Conservation (phyloP, 2,329 filamentous ascomycete genomes). For the Fusarium algeriense region DNA sequence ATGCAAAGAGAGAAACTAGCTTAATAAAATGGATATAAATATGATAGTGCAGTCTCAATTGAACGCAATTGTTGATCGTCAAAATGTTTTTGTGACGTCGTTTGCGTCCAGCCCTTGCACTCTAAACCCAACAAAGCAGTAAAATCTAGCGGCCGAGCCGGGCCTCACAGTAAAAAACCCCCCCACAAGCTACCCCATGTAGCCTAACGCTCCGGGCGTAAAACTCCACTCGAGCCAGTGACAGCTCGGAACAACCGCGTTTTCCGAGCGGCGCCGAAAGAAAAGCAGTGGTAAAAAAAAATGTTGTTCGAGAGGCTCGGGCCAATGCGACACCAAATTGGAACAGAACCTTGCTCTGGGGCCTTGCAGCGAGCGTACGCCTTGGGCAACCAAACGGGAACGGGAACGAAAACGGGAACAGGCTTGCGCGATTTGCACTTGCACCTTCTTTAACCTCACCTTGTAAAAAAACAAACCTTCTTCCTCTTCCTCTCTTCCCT, state of each 20-base stretch:
- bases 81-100: conserved; percentile 32
- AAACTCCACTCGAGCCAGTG: conserved; percentile 18
- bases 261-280: conserved; percentile 44
- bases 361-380: not conserved
- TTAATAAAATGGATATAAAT: not conserved
- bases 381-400: conserved; percentile 13
- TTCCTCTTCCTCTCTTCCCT: conserved; percentile 11
- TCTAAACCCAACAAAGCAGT: conserved; percentile 19
- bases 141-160: conserved; percentile 23
- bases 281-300: conserved; percentile 29
- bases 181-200: conserved; percentile 25
- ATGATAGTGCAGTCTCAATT: not conserved
- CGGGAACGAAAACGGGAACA: conserved; percentile 18
- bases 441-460: conserved; percentile 3
- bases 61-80: not conserved
- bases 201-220: conserved; percentile 7
- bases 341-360: conserved; percentile 6
- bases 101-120: conserved; percentile 5
- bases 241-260: conserved; percentile 43
- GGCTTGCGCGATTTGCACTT: conserved; percentile 45
- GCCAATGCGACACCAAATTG: conserved; percentile 40
- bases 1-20: fast-evolving
- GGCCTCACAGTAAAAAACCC: not conserved
- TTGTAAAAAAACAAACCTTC: not conserved
- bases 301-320: conserved; percentile 19